phyloP scores from a whole-genome alignment of 2,329 filamentous ascomycete species.

The Penicillium sp. region DNA sequence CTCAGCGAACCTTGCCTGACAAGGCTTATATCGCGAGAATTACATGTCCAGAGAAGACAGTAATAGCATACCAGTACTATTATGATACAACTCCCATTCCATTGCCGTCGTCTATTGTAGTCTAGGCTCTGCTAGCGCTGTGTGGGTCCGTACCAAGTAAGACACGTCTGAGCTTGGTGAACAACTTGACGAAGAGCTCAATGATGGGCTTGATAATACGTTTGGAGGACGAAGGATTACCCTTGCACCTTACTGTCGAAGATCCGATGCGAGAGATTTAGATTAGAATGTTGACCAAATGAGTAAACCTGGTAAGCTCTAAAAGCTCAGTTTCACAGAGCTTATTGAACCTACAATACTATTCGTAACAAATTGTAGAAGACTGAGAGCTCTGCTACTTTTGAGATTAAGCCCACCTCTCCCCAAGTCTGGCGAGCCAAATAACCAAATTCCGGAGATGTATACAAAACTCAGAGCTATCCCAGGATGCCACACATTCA shows the following conservation, averaged over 20 bases:
- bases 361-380: not conserved
- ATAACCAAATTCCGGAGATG: not conserved
- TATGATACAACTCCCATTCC: not conserved
- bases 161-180: too few relatives aligned
- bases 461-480: slow-evolving; percentile 6
- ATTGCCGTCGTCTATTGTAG: not conserved
- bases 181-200: too few relatives aligned
- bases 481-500: not conserved
- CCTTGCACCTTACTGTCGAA: too few relatives aligned
- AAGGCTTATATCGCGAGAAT: slow-evolving; percentile 3
- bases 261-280: too few relatives aligned
- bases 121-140: not conserved
- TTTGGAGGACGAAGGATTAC: too few relatives aligned
- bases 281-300: not conserved
- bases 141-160: not conserved
- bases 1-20: slow-evolving; percentile 5
- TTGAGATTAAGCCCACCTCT: not conserved
- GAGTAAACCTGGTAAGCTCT: not conserved
- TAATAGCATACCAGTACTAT: slow-evolving; percentile 11
- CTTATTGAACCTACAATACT: not conserved
- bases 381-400: not conserved
- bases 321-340: not conserved
- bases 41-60: slow-evolving; percentile 10
- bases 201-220: too few relatives aligned
- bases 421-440: not conserved